Evolutionary conservation across 352 stramenopile species (phyloP).

Genomic region (Globisporangium uncinulatum): DNA sequence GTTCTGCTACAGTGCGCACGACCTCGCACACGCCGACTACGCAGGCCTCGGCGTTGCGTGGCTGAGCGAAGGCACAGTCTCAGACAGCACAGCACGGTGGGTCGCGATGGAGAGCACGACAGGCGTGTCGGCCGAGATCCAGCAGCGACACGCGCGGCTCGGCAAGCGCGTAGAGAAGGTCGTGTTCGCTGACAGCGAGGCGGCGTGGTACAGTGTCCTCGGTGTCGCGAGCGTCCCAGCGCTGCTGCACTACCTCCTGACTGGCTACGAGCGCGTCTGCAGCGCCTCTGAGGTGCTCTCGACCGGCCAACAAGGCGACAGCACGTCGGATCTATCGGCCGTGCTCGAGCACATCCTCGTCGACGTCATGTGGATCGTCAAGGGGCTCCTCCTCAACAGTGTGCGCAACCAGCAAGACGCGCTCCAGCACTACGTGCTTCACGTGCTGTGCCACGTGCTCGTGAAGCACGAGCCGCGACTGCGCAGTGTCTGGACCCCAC

Average conservation of each 20-base stretch:
- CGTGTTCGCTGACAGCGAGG: constrained; percentile 29
- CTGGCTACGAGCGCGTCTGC: constrained; percentile 31
- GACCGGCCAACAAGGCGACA: neutral
- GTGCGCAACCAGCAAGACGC: constrained; percentile 48
- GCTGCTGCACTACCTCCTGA: constrained; percentile 62
- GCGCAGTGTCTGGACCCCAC: constrained; percentile 47
- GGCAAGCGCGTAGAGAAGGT: constrained; percentile 53
- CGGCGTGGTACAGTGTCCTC: constrained; percentile 49
- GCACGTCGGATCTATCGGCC: constrained; percentile 7
- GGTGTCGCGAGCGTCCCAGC: constrained; percentile 46
- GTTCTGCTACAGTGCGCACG: constrained; percentile 69
- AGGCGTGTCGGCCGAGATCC: constrained; percentile 59
- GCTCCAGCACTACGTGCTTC: constrained; percentile 57
- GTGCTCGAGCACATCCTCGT: constrained; percentile 47
- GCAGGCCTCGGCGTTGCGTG: constrained; percentile 63
- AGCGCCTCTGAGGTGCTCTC: neutral
- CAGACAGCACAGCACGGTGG: constrained; percentile 53
- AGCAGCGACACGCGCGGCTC: constrained; percentile 62
- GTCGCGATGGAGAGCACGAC: constrained; percentile 48
- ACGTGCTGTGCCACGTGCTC: constrained; percentile 60
- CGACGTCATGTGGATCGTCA: constrained; percentile 63
- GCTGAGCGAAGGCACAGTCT: constrained; percentile 47
- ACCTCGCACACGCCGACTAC: constrained; percentile 53
- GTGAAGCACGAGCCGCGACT: constrained; percentile 33
- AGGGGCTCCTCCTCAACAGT: constrained; percentile 52